Evolutionary conservation across 768 basidiomycete genomes (phyloP).

Genomic region (Hypholoma sublateritium): DNA sequence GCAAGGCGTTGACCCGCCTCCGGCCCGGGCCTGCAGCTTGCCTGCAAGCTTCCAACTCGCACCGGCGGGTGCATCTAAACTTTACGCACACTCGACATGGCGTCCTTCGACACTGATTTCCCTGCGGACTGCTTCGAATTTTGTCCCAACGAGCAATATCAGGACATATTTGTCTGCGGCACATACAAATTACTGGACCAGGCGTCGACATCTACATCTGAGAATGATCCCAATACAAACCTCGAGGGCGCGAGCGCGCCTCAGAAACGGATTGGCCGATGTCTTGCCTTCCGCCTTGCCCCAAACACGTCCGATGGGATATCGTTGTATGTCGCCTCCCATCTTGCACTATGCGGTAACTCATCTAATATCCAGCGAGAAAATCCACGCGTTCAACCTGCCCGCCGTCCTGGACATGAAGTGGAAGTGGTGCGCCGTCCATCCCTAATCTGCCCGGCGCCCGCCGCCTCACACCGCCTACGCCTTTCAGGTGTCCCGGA

Average conservation of each 20-base stretch:
- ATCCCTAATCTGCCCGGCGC: too few relatives aligned
- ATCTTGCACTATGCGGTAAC: neutral
- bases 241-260: conserved; percentile 2
- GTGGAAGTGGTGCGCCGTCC: conserved; percentile 47
- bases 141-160: conserved; percentile 64
- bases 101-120: conserved; percentile 60
- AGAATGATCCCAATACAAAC: conserved; percentile 5
- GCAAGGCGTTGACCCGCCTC: too few relatives aligned
- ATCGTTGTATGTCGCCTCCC: neutral
- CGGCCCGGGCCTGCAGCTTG: too few relatives aligned
- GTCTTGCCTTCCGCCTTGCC: conserved; percentile 61
- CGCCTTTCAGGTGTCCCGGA: conserved; percentile 63
- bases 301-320: conserved; percentile 23
- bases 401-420: conserved; percentile 93
- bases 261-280: conserved; percentile 59
- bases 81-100: conserved; percentile 4
- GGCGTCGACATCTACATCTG: conserved; percentile 2
- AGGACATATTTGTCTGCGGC: conserved; percentile 79
- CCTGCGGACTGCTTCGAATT: conserved; percentile 93
- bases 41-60: too few relatives aligned
- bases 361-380: conserved; percentile 34
- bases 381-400: conserved; percentile 66
- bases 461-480: too few relatives aligned
- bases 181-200: conserved; percentile 79
- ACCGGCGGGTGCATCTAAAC: too few relatives aligned